These are phyloP conservation scores for Adansonia rubrostipa DNA, from an alignment of 441 rosid genomes.

Conservation along the genomic window DNA sequence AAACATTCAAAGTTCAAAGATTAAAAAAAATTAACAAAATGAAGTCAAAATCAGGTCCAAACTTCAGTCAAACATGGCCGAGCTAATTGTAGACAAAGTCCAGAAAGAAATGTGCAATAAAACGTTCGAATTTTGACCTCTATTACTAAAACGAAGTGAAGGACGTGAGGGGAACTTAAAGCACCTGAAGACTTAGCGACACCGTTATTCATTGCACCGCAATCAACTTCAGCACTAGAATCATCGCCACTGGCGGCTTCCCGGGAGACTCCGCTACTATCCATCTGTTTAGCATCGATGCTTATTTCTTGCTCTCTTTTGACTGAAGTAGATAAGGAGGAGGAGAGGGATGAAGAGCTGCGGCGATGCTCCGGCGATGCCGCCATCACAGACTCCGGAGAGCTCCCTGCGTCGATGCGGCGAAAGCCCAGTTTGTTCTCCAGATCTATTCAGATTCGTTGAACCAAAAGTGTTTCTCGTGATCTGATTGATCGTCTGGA, in stretches of 20 bases:
- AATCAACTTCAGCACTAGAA: conserved; percentile 26
- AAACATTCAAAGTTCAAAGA: neutral
- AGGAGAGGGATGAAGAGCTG: conserved; percentile 40
- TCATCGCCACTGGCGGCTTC: conserved; percentile 4
- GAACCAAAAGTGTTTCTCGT: neutral
- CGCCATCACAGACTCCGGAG: conserved; percentile 43
- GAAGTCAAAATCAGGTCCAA: conserved; percentile 19
- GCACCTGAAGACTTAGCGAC: conserved; percentile 52
- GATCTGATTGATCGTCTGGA: conserved; percentile 15
- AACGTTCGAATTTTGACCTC: neutral
- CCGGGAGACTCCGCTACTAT: conserved; percentile 28
- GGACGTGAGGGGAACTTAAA: conserved; percentile 5
- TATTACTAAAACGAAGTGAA: conserved; percentile 5
- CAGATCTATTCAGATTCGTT: conserved; percentile 36
- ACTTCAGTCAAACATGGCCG: conserved; percentile 19
- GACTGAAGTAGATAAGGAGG: conserved; percentile 46
- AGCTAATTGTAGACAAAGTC: conserved; percentile 15
- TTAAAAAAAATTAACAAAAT: neutral
- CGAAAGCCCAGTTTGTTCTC: conserved; percentile 31
- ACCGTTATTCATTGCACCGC: conserved; percentile 40
- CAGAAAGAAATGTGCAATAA: conserved; percentile 5
- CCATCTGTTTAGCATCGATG: conserved; percentile 38
- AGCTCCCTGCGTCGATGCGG: conserved; percentile 12
- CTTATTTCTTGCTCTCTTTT: conserved; percentile 44
- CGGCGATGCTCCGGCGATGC: conserved; percentile 45